Conservation (phyloP, 2,329 filamentous ascomycete genomes). For the Colletotrichum sp. region DNA sequence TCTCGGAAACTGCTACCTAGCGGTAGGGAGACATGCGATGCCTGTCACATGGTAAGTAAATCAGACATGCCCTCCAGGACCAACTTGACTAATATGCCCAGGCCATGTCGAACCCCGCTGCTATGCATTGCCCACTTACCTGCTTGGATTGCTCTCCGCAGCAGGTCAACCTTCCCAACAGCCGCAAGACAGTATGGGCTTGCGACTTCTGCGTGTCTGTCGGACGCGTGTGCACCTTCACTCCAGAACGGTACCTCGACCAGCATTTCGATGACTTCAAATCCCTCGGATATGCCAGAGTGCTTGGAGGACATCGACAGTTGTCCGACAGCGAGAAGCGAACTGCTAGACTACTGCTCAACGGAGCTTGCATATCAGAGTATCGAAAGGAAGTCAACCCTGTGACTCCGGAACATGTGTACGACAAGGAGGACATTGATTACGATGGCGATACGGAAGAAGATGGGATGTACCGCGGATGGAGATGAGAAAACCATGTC, state of each 20-base stretch:
- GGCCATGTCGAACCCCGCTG: background rate
- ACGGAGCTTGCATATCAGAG: background rate
- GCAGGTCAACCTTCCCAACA: background rate
- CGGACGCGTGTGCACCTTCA: background rate
- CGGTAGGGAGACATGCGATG: background rate
- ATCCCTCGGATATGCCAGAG: background rate
- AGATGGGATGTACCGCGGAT: background rate
- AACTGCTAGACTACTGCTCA: background rate
- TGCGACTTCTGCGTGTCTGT: background rate
- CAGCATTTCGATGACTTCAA: background rate
- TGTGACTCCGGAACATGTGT: background rate
- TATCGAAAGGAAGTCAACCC: background rate
- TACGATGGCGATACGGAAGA: background rate
- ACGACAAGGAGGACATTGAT: background rate
- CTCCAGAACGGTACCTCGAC: background rate
- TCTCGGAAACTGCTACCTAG: background rate
- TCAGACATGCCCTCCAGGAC: background rate
- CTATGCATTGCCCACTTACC: background rate
- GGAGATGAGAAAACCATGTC: background rate
- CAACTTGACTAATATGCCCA: background rate
- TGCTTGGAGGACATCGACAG: background rate
- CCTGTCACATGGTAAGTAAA: background rate
- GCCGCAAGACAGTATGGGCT: background rate
- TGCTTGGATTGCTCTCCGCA: background rate
- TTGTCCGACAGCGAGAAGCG: background rate